Percentiles rank a stretch among this genome's conserved stretches.
These are phyloP conservation scores for Pythium phragmiticola DNA, from an alignment of 352 stramenopile species.

Conservation along the genomic window DNA sequence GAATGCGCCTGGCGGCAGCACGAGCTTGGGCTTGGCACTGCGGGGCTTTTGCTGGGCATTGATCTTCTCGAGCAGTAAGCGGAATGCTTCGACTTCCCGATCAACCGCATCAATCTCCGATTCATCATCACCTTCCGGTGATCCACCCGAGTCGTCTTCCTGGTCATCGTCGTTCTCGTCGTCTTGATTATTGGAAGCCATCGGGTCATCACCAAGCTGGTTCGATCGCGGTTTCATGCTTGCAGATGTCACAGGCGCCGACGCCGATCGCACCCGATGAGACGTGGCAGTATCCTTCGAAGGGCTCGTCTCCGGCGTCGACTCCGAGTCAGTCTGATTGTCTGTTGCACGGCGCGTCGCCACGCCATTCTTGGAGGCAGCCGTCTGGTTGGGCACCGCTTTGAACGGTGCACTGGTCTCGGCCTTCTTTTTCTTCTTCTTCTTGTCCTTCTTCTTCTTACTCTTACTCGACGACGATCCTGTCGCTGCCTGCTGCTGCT, in stretches of 20 bases:
- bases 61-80: conserved; percentile 69
- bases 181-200: conserved; percentile 3
- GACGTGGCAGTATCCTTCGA: conserved; percentile 2
- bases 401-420: conserved; percentile 6
- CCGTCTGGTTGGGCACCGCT: background rate
- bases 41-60: conserved; percentile 49
- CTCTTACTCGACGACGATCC: conserved; percentile 38
- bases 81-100: conserved; percentile 77
- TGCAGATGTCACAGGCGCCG: background rate
- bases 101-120: conserved; percentile 53
- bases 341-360: background rate
- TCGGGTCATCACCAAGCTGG: conserved; percentile 2
- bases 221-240: conserved; percentile 17
- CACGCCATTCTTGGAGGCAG: background rate
- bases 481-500: conserved; percentile 18
- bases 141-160: background rate
- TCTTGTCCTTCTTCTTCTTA: conserved; percentile 81
- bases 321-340: conserved; percentile 16
- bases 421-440: conserved; percentile 67
- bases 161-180: conserved; percentile 7
- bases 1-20: conserved; percentile 68
- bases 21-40: conserved; percentile 63
- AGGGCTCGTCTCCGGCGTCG: conserved; percentile 18
- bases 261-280: conserved; percentile 11
- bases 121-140: conserved; percentile 8